Conservation (phyloP, 352 stramenopile genomes). For the Phytophthora agathidicida region DNA sequence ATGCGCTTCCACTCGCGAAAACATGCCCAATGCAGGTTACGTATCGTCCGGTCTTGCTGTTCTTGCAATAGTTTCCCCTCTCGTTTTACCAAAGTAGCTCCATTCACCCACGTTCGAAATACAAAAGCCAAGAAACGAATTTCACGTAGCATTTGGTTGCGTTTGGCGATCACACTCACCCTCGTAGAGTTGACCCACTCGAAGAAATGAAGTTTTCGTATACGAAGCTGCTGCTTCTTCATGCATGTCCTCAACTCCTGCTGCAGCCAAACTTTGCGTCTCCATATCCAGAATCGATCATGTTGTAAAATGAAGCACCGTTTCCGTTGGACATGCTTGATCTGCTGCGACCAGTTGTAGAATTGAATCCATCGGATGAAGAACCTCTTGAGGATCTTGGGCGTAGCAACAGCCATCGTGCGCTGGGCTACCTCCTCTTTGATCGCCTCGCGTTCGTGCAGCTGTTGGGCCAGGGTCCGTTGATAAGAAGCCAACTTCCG, state of each 20-base stretch:
- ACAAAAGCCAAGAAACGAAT: constrained; percentile 26
- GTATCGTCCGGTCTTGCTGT: constrained; percentile 2
- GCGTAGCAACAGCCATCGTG: constrained; percentile 45
- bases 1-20: constrained; percentile 39
- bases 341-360: constrained; percentile 54
- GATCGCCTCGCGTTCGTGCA: constrained; percentile 54
- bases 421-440: constrained; percentile 59
- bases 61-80: constrained; percentile 12
- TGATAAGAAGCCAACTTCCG: constrained; percentile 55
- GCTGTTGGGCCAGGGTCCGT: constrained; percentile 41
- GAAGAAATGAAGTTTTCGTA: constrained; percentile 39
- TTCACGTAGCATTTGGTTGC: constrained; percentile 37
- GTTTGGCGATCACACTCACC: constrained; percentile 54
- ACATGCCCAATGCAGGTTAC: constrained; percentile 21
- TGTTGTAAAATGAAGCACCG: constrained; percentile 60
- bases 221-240: constrained; percentile 25
- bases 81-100: constrained; percentile 15
- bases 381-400: constrained; percentile 60
- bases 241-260: constrained; percentile 45
- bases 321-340: constrained; percentile 50
- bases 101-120: constrained; percentile 48
- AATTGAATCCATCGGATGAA: constrained; percentile 69
- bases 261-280: constrained; percentile 53
- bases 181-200: constrained; percentile 69
- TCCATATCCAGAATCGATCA: constrained; percentile 70